Evolutionary conservation across 768 basidiomycete species (phyloP).

Genomic region (Macrolepiota dolichaula): DNA sequence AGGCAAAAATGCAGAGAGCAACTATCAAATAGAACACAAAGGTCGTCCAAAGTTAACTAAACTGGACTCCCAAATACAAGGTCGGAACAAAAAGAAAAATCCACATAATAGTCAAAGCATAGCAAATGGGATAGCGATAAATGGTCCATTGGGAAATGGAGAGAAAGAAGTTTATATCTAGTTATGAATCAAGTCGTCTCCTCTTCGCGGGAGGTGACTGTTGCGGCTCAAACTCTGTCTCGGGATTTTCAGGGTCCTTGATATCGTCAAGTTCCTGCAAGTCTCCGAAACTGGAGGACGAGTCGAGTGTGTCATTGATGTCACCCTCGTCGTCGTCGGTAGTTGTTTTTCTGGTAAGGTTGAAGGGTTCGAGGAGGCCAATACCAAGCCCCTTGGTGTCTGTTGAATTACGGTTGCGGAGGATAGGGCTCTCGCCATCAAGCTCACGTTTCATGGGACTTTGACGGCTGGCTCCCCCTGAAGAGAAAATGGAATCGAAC

Average conservation of each 20-base stretch:
- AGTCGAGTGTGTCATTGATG: conserved; percentile 26
- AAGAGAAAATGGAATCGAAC: conserved; percentile 37
- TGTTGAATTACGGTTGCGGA: conserved; percentile 34
- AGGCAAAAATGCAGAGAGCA: conserved; percentile 3
- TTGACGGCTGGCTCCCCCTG: conserved; percentile 19
- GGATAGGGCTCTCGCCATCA: conserved; percentile 53
- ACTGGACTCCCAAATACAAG: conserved; percentile 8
- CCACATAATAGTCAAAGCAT: conserved; percentile 14
- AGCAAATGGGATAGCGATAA: conserved; percentile 9
- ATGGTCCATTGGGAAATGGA: conserved; percentile 2
- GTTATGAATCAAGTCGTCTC: conserved; percentile 34
- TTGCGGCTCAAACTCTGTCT: background rate
- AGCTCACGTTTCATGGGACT: conserved; percentile 28
- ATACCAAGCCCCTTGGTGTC: conserved; percentile 43
- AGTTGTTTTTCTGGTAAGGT: conserved; percentile 33
- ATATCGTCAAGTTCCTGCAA: conserved; percentile 21
- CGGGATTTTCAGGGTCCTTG: background rate
- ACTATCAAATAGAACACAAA: conserved; percentile 14
- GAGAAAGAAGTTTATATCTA: background rate
- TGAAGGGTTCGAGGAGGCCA: conserved; percentile 56
- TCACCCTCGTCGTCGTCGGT: conserved; percentile 28
- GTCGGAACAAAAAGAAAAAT: conserved; percentile 11
- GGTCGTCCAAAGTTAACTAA: conserved; percentile 2
- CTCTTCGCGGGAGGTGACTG: conserved; percentile 40
- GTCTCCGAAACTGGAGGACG: conserved; percentile 26